Evolutionary conservation across 495 filamentous ascomycete genomes (phyloP).

Genomic region (Umbilicaria muhlenbergii): DNA sequence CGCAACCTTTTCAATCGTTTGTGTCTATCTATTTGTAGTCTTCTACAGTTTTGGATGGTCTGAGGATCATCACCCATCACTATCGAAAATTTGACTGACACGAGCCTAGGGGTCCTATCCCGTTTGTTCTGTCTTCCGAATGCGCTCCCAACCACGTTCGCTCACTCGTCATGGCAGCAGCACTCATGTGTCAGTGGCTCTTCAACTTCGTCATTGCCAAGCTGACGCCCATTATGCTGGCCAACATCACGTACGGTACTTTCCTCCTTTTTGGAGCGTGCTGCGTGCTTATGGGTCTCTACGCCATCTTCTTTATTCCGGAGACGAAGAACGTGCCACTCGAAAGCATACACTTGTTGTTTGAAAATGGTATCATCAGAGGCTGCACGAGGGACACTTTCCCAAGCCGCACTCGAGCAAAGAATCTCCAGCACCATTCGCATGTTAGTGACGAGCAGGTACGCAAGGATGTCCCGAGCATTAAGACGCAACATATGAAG

Average conservation of each 20-base stretch:
- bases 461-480: too few relatives aligned
- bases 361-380: slow-evolving; percentile 1
- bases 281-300: slow-evolving; percentile 13
- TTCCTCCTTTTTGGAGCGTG: slow-evolving; percentile 22
- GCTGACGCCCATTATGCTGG: slow-evolving; percentile 45
- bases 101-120: slow-evolving; percentile 8
- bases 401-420: too few relatives aligned
- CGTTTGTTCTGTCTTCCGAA: background rate
- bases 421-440: too few relatives aligned
- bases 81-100: slow-evolving; percentile 19
- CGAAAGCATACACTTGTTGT: slow-evolving; percentile 30
- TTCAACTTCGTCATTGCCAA: slow-evolving; percentile 57
- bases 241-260: slow-evolving; percentile 21
- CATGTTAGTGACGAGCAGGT: too few relatives aligned
- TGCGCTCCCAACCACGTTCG: too few relatives aligned
- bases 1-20: slow-evolving; percentile 21
- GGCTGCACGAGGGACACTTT: too few relatives aligned
- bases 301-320: slow-evolving; percentile 38
- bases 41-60: slow-evolving; percentile 15
- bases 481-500: too few relatives aligned
- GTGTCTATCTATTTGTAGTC: slow-evolving; percentile 19
- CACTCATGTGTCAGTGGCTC: slow-evolving; percentile 33
- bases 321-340: slow-evolving; percentile 46
- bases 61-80: background rate
- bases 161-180: too few relatives aligned